Conservation (phyloP, 495 filamentous ascomycete genomes). For the Hapsidospora chrysogenum region DNA sequence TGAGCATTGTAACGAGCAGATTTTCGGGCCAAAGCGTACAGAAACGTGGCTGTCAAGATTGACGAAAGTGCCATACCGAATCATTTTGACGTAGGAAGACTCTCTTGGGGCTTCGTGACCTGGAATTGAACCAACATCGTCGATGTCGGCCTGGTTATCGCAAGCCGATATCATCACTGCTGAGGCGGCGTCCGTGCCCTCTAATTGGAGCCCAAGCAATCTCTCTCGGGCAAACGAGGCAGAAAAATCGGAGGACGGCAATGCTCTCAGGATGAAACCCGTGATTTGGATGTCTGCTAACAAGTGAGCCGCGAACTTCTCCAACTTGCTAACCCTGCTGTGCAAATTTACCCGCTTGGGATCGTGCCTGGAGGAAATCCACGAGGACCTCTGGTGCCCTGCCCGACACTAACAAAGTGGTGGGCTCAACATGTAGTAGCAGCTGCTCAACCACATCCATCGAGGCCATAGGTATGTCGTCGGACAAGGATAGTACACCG, state of each 20-base stretch:
- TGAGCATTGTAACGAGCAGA: slow-evolving; percentile 4
- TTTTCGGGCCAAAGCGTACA: slow-evolving; percentile 5
- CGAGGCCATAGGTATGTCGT: slow-evolving; percentile 59
- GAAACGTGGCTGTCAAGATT: slow-evolving; percentile 55
- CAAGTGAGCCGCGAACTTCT: no score
- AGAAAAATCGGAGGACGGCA: slow-evolving; percentile 1
- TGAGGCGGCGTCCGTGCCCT: background rate
- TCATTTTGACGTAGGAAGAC: slow-evolving; percentile 41
- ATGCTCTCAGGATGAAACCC: background rate
- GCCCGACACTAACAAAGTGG: slow-evolving; percentile 57
- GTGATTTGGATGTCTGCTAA: background rate
- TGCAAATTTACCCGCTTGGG: no score
- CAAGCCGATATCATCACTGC: background rate
- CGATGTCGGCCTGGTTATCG: slow-evolving; percentile 17
- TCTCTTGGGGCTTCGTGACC: slow-evolving; percentile 8
- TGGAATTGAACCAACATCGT: slow-evolving; percentile 29
- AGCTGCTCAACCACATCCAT: slow-evolving; percentile 60
- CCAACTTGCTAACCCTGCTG: no score
- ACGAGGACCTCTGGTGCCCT: slow-evolving; percentile 46
- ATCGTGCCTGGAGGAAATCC: slow-evolving; percentile 25
- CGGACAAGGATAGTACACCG: slow-evolving; percentile 60
- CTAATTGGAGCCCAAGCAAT: background rate
- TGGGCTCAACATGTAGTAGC: slow-evolving; percentile 63
- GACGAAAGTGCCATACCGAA: slow-evolving; percentile 56
- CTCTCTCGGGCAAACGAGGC: background rate